phyloP scores from a whole-genome alignment of 345 rosid species.

The Lepidium didymum region DNA sequence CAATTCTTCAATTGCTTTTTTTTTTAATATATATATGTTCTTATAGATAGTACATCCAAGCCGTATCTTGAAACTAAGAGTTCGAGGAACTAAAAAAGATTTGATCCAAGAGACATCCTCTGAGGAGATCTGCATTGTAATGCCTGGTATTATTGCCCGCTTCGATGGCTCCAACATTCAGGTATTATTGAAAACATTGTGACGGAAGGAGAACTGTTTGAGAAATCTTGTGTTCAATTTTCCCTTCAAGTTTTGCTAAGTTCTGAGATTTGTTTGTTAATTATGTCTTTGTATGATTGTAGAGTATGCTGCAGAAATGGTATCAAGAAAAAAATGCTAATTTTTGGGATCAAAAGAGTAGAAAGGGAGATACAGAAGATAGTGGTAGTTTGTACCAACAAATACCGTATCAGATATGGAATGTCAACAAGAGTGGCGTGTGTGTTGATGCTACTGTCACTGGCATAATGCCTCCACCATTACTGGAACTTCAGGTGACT shows the following conservation, averaged over 20 bases:
- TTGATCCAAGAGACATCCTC: constrained; percentile 49
- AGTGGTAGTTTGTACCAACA: constrained; percentile 34
- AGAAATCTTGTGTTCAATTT: background rate
- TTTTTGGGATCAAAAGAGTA: constrained; percentile 70
- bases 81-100: constrained; percentile 64
- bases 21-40: background rate
- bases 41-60: constrained; percentile 57
- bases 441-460: constrained; percentile 87
- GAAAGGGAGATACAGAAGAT: constrained; percentile 37
- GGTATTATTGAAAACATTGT: constrained; percentile 30
- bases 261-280: background rate
- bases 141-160: constrained; percentile 79
- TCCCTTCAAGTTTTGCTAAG: background rate
- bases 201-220: background rate
- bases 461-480: constrained; percentile 90
- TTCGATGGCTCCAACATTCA: constrained; percentile 73
- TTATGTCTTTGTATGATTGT: constrained; percentile 6
- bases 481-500: constrained; percentile 80
- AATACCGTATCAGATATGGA: constrained; percentile 84
- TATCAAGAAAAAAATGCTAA: constrained; percentile 46
- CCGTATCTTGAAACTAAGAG: constrained; percentile 63
- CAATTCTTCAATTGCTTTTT: too few species aligned
- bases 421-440: constrained; percentile 67
- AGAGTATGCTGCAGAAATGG: constrained; percentile 71
- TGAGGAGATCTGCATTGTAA: constrained; percentile 66